Base-by-base conservation (phyloP, 441 rosid species). In the Erysimum cheiri region DNA sequence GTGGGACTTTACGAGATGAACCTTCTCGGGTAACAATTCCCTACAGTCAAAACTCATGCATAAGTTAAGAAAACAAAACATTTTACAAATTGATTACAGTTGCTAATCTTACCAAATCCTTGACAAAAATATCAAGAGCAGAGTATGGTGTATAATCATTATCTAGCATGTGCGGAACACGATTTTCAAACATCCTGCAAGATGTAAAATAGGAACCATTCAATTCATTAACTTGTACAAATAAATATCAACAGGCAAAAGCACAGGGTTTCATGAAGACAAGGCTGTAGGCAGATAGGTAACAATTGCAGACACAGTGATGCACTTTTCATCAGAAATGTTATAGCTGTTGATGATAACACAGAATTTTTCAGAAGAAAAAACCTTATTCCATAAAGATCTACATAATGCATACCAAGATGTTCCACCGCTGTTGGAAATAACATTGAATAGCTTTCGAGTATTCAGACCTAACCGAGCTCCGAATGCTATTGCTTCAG, bases 171-270 rank as follows among this genome's bases (percentile, higher is more conserved):
- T 95, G 99, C 0, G 98, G 98, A 79, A 89, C 99, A 22, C 99
- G 96, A 76, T 95, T 95, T 84, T 88, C 97, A 85, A 90, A 87
- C 97, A 95, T 92, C 98, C 99, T 95, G 89, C 84, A 81, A 80
- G 59, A 70, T 49, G 65, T 64, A 43, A 41, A 75, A 66, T 40
- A 74, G 48, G 61, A 75, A 29, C 55, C 56, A 32, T 69, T 74
- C 53, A 60, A 22, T 31, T 57, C 48, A 48, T 69, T 32, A 52
- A 32, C 17, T 40, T 47, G 60, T 33, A 49, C 19, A 60, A 9
- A 9, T 15, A 55, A 31, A 32, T 37, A 57, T 43, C 56, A 62
- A 22, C 11, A 40, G 32, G 47, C 29, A 66, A 31, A 44, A 59
- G 17, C 72, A 31, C 36, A 41, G 1, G 14, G 12, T 41, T 31